These are phyloP conservation scores for Citrus trifoliata DNA, from an alignment of 345 rosid genomes.

Conservation along the genomic window DNA sequence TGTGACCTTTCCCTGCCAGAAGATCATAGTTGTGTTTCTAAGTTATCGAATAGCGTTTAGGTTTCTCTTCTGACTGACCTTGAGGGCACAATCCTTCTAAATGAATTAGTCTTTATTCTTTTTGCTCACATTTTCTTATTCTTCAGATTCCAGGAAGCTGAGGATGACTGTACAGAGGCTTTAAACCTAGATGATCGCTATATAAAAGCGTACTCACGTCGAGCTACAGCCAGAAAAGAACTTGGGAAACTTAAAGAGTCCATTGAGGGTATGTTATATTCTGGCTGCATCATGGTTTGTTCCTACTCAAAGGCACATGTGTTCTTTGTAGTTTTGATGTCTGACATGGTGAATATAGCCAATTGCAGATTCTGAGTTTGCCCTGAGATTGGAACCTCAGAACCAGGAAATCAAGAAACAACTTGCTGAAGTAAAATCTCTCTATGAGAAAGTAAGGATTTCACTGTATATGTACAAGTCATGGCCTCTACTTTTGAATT, in stretches of 20 bases:
- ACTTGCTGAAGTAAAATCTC: slow-evolving; percentile 57
- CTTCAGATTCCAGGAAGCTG: slow-evolving; percentile 76
- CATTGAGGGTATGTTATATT: slow-evolving; percentile 52
- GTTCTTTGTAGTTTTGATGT: slow-evolving; percentile 12
- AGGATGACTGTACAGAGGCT: slow-evolving; percentile 91
- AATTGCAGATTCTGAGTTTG: slow-evolving; percentile 84
- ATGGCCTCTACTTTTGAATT: not conserved
- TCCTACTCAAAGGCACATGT: not conserved
- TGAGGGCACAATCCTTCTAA: not conserved
- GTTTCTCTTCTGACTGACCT: not conserved
- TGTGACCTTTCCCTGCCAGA: not conserved
- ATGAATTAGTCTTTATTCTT: not conserved
- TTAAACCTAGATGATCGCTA: slow-evolving; percentile 86
- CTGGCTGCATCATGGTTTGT: not conserved
- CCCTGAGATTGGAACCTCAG: slow-evolving; percentile 77
- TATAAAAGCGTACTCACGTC: slow-evolving; percentile 85
- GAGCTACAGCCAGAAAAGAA: slow-evolving; percentile 87
- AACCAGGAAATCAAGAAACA: slow-evolving; percentile 88
- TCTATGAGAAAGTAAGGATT: slow-evolving; percentile 61
- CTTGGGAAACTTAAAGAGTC: slow-evolving; percentile 73
- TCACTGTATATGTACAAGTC: not conserved
- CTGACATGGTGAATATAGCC: slow-evolving; percentile 23
- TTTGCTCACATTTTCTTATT: slow-evolving; percentile 5
- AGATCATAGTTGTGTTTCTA: not conserved
- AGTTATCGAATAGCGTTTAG: not conserved